A percentile compares a stretch with the other conserved stretches of the same genome.
phyloP scores from a whole-genome alignment of 2,329 filamentous ascomycete genomes.

The Neofusicoccum cordaticola region DNA sequence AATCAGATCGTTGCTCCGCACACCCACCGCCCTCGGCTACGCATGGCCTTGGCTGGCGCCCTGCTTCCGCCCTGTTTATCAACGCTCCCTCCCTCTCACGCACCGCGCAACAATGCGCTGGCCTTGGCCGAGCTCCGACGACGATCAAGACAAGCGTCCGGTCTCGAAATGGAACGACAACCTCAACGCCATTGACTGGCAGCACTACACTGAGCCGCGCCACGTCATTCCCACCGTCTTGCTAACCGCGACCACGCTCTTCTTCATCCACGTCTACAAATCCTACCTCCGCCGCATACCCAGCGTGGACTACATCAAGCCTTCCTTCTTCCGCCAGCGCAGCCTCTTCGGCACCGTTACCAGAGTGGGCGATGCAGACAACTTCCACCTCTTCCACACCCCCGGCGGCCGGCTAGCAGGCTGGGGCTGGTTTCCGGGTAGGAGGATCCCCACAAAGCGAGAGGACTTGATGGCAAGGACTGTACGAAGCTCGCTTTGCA shows the following conservation, averaged over 20 bases:
- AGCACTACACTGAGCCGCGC: constrained; percentile 54
- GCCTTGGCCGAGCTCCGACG: constrained; percentile 35
- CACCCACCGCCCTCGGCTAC: not conserved
- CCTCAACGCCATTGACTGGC: constrained; percentile 44
- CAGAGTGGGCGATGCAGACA: constrained; percentile 93
- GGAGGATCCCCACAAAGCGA: constrained; percentile 67
- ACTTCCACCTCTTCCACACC: constrained; percentile 91
- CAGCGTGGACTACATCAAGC: constrained; percentile 69
- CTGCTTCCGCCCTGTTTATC: not conserved
- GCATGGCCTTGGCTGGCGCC: not conserved
- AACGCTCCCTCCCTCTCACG: not conserved
- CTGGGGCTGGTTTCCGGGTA: constrained; percentile 83
- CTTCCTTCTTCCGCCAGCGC: constrained; percentile 69
- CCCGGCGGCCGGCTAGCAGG: constrained; percentile 83
- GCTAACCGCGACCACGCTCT: constrained; percentile 56
- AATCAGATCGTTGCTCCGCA: no score
- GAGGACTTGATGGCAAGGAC: constrained; percentile 73
- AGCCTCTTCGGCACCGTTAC: constrained; percentile 84
- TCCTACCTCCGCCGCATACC: constrained; percentile 80
- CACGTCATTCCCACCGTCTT: constrained; percentile 55
- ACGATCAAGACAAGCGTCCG: constrained; percentile 26
- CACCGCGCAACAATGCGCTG: constrained; percentile 37
- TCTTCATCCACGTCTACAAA: constrained; percentile 60
- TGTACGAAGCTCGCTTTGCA: constrained; percentile 49
- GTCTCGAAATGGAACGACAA: constrained; percentile 44